Percentiles rank a stretch among this genome's conserved stretches.
phyloP scores from a whole-genome alignment of 768 basidiomycete genomes.

The Pleurotus tuber-regium region DNA sequence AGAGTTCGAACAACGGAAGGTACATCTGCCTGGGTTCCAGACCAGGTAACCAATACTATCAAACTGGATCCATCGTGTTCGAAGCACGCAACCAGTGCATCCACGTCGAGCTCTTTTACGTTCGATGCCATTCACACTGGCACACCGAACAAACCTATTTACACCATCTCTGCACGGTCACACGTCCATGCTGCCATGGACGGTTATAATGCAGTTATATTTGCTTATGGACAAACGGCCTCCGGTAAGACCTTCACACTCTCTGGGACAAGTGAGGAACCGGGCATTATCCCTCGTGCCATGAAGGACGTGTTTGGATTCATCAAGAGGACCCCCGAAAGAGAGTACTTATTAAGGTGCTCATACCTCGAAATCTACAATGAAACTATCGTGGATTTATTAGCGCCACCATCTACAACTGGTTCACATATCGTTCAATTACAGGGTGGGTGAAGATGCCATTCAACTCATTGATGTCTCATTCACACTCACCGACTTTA shows the following conservation, averaged over 20 bases:
- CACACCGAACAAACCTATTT: conserved; percentile 76
- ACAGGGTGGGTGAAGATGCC: no score
- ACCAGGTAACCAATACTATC: conserved; percentile 41
- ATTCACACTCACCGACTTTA: no score
- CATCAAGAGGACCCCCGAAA: conserved; percentile 71
- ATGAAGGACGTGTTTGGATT: conserved; percentile 89
- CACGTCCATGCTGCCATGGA: conserved; percentile 94
- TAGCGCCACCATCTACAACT: conserved; percentile 62
- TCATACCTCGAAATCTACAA: conserved; percentile 99
- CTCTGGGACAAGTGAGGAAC: conserved; percentile 77
- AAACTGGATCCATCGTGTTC: conserved; percentile 59
- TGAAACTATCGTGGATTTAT: conserved; percentile 81
- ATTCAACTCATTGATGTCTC: no score
- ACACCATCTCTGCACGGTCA: conserved; percentile 69
- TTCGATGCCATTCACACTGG: conserved; percentile 80
- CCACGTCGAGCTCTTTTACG: conserved; percentile 42
- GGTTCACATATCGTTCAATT: conserved; percentile 61
- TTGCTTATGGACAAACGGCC: conserved; percentile 90
- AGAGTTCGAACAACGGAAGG: conserved; percentile 64
- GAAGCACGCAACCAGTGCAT: conserved; percentile 34
- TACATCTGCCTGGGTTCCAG: conserved; percentile 50
- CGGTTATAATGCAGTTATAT: conserved; percentile 94
- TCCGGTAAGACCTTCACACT: conserved; percentile 61
- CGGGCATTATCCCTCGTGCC: conserved; percentile 91
- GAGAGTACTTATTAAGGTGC: conserved; percentile 93